These are phyloP conservation scores for Cardamine chenopodiifolia DNA, from an alignment of 345 rosid species.

Conservation along the genomic window DNA sequence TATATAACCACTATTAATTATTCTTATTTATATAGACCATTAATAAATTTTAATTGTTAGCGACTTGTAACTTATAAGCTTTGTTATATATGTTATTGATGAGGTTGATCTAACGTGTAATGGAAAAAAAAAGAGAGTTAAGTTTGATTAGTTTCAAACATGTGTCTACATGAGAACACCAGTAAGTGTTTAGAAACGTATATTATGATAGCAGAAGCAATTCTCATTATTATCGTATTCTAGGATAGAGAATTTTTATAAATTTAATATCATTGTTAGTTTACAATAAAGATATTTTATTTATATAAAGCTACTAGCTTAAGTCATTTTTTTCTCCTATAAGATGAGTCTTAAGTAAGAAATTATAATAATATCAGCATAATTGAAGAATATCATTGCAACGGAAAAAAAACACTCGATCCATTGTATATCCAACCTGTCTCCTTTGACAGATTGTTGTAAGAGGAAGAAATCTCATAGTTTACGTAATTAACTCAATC, in stretches of 20 bases:
- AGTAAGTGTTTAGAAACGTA: conserved; percentile 27
- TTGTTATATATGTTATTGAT: neutral
- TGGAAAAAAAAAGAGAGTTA: neutral
- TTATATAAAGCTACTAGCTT: conserved; percentile 21
- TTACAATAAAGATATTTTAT: neutral
- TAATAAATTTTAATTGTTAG: conserved; percentile 1
- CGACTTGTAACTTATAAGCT: conserved; percentile 4
- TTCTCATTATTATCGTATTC: conserved; percentile 38
- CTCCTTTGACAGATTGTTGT: conserved; percentile 32
- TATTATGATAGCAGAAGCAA: conserved; percentile 9
- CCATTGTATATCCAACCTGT: conserved; percentile 38
- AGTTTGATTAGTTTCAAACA: conserved; percentile 19
- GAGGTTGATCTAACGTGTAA: neutral
- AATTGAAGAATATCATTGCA: conserved; percentile 22
- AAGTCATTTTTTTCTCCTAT: neutral
- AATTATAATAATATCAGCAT: conserved; percentile 17
- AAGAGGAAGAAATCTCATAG: conserved; percentile 9
- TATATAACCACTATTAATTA: conserved; percentile 18
- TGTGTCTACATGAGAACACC: conserved; percentile 25
- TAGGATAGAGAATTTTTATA: conserved; percentile 16
- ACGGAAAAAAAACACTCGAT: conserved; percentile 23
- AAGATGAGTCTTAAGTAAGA: conserved; percentile 17
- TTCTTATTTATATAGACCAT: conserved; percentile 12
- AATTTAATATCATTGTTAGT: neutral
- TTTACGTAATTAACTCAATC: conserved; percentile 27